phyloP scores from a whole-genome alignment of 2,329 filamentous ascomycete species.

The Fonsecaea monophora region DNA sequence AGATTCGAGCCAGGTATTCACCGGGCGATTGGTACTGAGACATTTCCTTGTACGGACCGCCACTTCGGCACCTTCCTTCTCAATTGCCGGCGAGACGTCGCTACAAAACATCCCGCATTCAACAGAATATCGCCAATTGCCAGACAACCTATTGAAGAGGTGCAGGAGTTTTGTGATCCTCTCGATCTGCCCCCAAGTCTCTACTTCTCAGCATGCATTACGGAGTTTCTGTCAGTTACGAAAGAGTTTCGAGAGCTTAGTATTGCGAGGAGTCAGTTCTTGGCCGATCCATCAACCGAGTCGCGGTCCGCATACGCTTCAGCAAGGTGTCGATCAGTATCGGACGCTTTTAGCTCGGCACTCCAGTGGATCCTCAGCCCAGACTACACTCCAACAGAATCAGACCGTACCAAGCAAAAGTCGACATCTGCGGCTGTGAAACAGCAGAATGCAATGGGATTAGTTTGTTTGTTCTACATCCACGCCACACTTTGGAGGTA shows the following conservation, averaged over 20 bases:
- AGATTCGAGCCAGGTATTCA: not conserved
- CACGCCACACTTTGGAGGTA: constrained; percentile 10
- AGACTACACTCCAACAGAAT: not conserved
- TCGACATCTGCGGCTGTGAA: not conserved
- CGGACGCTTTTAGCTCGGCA: not conserved
- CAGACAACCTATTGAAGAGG: not conserved
- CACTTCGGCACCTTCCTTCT: constrained; percentile 9
- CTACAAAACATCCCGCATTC: not conserved
- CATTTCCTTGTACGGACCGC: constrained; percentile 8
- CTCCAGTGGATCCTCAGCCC: not conserved
- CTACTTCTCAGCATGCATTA: not conserved
- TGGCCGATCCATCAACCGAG: not conserved
- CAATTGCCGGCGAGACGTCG: constrained; percentile 1
- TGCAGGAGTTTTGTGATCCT: not conserved
- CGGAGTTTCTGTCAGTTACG: not conserved
- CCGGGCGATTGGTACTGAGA: not conserved
- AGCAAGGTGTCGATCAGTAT: not conserved
- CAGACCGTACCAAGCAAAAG: not conserved
- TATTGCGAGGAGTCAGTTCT: not conserved
- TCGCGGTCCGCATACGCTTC: not conserved
- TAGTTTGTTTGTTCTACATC: constrained; percentile 8
- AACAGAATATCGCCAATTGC: not conserved
- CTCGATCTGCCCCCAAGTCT: not conserved
- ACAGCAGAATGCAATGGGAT: not conserved
- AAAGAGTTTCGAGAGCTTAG: not conserved